Base-by-base conservation (phyloP, 2,329 filamentous ascomycete genomes). In the Grosmannia huntii region DNA sequence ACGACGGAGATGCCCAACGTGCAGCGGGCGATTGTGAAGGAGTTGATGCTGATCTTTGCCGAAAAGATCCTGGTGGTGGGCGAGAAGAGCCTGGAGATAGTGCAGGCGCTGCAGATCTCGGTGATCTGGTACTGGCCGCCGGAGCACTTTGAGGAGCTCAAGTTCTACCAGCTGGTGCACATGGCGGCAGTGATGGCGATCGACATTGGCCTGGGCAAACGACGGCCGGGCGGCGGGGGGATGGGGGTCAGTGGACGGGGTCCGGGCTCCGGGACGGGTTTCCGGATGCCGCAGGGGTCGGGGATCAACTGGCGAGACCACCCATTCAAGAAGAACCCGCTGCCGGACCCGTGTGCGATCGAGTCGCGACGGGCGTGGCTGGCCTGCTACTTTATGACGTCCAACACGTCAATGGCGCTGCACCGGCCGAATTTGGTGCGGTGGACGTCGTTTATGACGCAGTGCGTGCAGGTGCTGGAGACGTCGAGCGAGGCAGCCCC, bases 61-160 rank as follows among this genome's bases (percentile, higher is more conserved):
- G 85, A 94, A 51, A 83, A 83, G 63, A 79, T 92, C 48, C 80
- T 94, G 64, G 75, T 90, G 33, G 80, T 81, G 7, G 89, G 88
- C 14, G 84, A 90, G 65, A 95, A 95, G 74, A 89, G 82, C 41
- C 72, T 96, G 21, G 90, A 95, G 69, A 75, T 95, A 7, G 82
- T 95, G 10, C 90, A 96, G 71, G 82, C 88, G 1, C 73, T 95
- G 48, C 79, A 89, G 59, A 75, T 95, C 4, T 77, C 83, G 7
- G 83, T 85, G n/a, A 80, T 90, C 23, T 95, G 90, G 88, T 95
- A 95, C 69, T 84, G 84, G 68, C 89, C 89, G 19, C 90, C 90
- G 0, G 85, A 92, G 63, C 81, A 87, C 65, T 88, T 88, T 60
- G 89, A 95, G 66, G 87, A 94, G 71, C 82, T 92, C 66, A 94